These are phyloP conservation scores for Sphagnurus paluster DNA, from an alignment of 1,284 basidiomycete species.

Conservation along the genomic window DNA sequence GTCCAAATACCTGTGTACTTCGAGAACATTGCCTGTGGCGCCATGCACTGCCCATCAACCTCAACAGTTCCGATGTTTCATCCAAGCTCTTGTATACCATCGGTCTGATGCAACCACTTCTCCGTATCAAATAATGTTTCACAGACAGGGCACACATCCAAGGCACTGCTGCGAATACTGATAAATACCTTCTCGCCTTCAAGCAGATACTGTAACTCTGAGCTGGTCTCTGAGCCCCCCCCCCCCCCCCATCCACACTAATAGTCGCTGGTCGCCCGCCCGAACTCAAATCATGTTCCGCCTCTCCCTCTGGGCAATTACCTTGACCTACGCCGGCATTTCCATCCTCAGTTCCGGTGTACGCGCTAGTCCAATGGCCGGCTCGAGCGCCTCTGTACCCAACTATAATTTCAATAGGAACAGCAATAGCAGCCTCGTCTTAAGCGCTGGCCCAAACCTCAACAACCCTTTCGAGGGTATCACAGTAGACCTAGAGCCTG, in stretches of 20 bases:
- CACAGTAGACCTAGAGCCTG: slow-evolving; percentile 2
- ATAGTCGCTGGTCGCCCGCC: slow-evolving; percentile 9
- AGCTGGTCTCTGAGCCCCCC: slow-evolving; percentile 11
- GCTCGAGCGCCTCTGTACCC: no score
- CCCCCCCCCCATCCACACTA: background rate
- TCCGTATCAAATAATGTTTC: no score
- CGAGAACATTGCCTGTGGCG: background rate
- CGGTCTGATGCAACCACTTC: no score
- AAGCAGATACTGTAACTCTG: slow-evolving; percentile 2
- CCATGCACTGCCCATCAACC: no score
- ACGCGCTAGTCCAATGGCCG: slow-evolving; percentile 1
- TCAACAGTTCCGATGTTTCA: no score
- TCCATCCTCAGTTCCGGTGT: background rate
- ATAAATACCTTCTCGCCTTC: background rate
- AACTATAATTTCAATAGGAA: background rate
- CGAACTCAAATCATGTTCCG: slow-evolving; percentile 8
- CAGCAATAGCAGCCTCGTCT: slow-evolving; percentile 1
- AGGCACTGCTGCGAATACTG: background rate
- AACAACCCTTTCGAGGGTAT: slow-evolving; percentile 15
- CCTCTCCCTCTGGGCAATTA: background rate
- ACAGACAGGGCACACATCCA: no score
- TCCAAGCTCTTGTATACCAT: no score
- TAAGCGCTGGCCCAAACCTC: background rate
- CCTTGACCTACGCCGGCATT: slow-evolving; percentile 3
- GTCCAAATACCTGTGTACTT: no score